Conservation (phyloP, 257 asterid species). For the Solanum habrochaites region DNA sequence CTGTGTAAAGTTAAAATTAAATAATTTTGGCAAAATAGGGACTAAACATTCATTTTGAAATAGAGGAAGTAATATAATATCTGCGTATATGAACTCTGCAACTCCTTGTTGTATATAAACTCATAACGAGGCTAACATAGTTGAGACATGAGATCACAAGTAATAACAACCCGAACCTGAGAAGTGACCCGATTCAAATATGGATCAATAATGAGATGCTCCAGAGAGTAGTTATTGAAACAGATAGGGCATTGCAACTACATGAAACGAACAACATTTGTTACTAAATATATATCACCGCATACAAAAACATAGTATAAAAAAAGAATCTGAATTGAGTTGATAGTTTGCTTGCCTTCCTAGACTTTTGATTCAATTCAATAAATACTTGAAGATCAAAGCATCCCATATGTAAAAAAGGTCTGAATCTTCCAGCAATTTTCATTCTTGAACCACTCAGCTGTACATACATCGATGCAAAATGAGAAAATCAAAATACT, state of each 20-base stretch:
- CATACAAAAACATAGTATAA: not conserved
- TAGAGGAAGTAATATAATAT: not conserved
- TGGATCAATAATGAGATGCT: slow-evolving; percentile 71
- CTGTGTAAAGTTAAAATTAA: not conserved
- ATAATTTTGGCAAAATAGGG: not conserved
- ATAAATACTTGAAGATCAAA: slow-evolving; percentile 77
- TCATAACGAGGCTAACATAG: not conserved
- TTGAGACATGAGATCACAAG: not conserved
- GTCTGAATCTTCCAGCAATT: slow-evolving; percentile 65
- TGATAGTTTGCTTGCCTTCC: slow-evolving; percentile 45
- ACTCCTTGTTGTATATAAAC: not conserved
- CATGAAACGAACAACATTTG: not conserved
- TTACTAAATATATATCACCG: not conserved
- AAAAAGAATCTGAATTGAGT: not conserved
- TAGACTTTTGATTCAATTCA: slow-evolving; percentile 64
- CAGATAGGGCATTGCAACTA: slow-evolving; percentile 98
- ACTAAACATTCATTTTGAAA: not conserved
- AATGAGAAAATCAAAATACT: not conserved
- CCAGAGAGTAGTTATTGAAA: slow-evolving; percentile 80
- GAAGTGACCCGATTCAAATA: slow-evolving; percentile 67
- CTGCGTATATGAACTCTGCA: not conserved
- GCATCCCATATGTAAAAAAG: slow-evolving; percentile 74
- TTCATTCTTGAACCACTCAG: slow-evolving; percentile 77
- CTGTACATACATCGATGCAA: slow-evolving; percentile 15
- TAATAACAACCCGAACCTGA: slow-evolving; percentile 37